Evolutionary conservation across 371 early-diverging fungal species (phyloP), one percentile per base, ranked within the genome.

Genomic region (Lichtheimia ramosa): DNA sequence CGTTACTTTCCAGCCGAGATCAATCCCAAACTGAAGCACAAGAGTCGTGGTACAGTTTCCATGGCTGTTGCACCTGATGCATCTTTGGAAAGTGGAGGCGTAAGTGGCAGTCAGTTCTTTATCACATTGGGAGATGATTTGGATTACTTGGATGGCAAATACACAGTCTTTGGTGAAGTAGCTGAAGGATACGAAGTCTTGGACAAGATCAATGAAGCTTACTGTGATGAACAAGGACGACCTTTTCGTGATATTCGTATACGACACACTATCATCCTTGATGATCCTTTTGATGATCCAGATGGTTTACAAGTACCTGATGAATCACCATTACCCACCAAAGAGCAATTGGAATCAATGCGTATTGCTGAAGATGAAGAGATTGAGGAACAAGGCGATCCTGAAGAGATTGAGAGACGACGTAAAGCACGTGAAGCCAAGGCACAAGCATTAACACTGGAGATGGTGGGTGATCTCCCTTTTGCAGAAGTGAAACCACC

Each of bases 381-480:
- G 27, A 77, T 92, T 21, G 89, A 89, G 52, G 77, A 76, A 51
- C 83, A 86, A 3, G 84, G 88, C 15, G 79, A 89, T 40, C 88
- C 87, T 0, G 91, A 90, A 62, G 88, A 89, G 59, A 72, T 87
- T 24, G 94, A 93, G 56, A 74, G 82, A 55, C 68, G 80, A 46
- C 75, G 79, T 14, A 70, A 90, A 40, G 83, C 79, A 51, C 82
- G 83, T 15, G 96, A 98, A 65, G 96, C 97, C 4, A 83, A 85
- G 42, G 94, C 96, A 0, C 88, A 90, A 16, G 95, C 96, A 16
- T 70, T 97, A 28, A 96, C 98, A 1, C 77, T 98, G 48, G 99
- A 98, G 73, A 97, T 98, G 96, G 90, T 98, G 5, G 99, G 99
- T 0, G 99, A 98, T 71, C 70, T 97, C 25, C 98, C 97, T 0